Evolutionary conservation across 345 rosid species (phyloP).

Genomic region (Bretschneidera sinensis): DNA sequence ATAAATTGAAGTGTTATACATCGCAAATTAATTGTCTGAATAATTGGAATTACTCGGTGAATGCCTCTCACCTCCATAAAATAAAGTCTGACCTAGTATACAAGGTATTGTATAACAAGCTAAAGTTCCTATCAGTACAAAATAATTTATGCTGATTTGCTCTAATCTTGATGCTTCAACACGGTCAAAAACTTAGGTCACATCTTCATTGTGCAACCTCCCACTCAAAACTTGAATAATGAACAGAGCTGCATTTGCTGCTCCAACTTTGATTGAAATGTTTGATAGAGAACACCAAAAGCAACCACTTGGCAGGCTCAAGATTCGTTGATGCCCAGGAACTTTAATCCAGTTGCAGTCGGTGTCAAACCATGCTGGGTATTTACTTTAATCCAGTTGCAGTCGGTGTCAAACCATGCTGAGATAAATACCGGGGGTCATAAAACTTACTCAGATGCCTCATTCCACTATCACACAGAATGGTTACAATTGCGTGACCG

Average conservation of each 20-base stretch:
- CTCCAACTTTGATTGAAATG: neutral
- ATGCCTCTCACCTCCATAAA: too few relatives aligned
- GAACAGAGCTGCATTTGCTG: neutral
- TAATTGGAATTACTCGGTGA: too few relatives aligned
- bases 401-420: conserved; percentile 58
- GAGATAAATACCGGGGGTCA: conserved; percentile 51
- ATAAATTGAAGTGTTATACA: too few relatives aligned
- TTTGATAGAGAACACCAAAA: neutral
- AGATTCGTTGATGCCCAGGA: conserved; percentile 42
- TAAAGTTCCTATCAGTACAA: neutral
- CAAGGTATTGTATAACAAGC: too few relatives aligned
- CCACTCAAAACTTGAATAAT: neutral
- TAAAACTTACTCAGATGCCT: conserved; percentile 93
- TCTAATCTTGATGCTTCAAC: neutral
- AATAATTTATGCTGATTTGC: neutral
- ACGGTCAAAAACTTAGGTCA: neutral
- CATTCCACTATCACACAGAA: conserved; percentile 91
- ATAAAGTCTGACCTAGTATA: too few relatives aligned
- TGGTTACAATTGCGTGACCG: conserved; percentile 81
- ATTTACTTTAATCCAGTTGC: too few relatives aligned
- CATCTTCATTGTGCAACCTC: neutral
- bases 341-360: conserved; percentile 59
- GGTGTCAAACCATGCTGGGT: conserved; percentile 62
- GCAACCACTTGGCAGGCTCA: neutral
- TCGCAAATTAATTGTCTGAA: too few relatives aligned